These are phyloP conservation scores for Aspergillus bombycis DNA, from an alignment of 2,329 filamentous ascomycete genomes.

Conservation along the genomic window DNA sequence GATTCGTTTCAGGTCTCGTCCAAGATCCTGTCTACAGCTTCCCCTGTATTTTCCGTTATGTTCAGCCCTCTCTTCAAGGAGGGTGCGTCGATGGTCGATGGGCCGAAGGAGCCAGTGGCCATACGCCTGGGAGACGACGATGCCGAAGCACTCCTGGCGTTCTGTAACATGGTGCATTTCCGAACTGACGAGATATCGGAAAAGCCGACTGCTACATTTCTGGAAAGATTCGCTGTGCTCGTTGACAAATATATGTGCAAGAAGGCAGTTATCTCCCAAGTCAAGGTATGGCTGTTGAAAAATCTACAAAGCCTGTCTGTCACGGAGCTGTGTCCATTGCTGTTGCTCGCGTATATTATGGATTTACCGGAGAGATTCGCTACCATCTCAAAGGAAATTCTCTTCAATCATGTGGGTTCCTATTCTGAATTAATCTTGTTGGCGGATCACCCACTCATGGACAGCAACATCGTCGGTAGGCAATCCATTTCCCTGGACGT, in stretches of 20 bases:
- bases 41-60: background rate
- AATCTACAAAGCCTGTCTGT: rapidly evolving
- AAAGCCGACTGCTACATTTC: background rate
- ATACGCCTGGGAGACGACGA: background rate
- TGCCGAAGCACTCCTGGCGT: background rate
- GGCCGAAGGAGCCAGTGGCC: background rate
- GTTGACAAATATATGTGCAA: background rate
- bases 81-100: background rate
- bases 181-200: background rate
- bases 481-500: background rate
- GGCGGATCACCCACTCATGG: background rate
- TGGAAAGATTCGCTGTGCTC: background rate
- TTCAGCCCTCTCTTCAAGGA: background rate
- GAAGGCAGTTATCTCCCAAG: background rate
- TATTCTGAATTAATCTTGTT: background rate
- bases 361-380: background rate
- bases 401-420: background rate
- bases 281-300: background rate
- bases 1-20: background rate
- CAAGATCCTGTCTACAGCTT: background rate
- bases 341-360: background rate
- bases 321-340: background rate
- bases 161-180: background rate
- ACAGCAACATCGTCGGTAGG: background rate
- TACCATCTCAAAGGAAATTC: background rate